phyloP scores from a whole-genome alignment of 306 rosid species.

The Castanea sativa region DNA sequence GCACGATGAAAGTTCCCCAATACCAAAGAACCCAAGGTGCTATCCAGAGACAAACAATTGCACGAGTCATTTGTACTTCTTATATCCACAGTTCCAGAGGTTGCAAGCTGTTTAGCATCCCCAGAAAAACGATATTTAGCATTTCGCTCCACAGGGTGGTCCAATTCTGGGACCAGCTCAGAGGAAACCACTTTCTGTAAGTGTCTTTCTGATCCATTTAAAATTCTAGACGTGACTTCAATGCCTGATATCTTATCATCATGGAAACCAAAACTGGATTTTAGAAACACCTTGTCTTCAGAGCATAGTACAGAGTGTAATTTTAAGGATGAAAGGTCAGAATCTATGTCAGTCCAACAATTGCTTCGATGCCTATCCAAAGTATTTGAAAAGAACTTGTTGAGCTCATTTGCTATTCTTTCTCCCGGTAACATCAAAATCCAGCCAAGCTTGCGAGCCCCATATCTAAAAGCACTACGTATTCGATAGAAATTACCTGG shows the following conservation, averaged over 20 bases:
- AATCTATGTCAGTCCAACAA: constrained; percentile 38
- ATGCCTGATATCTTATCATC: constrained; percentile 26
- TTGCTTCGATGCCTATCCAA: constrained; percentile 59
- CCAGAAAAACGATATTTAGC: constrained; percentile 14
- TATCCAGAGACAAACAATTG: constrained; percentile 12
- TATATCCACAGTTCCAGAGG: constrained; percentile 25
- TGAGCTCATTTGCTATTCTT: constrained; percentile 60
- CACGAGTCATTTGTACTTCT: constrained; percentile 23
- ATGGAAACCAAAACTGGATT: constrained; percentile 22
- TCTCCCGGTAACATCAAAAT: constrained; percentile 63
- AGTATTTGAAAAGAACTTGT: constrained; percentile 60
- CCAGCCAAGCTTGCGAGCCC: constrained; percentile 83
- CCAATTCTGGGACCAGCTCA: constrained; percentile 18
- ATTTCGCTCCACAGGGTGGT: constrained; percentile 22
- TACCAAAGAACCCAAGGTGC: not conserved
- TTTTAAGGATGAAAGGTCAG: constrained; percentile 8
- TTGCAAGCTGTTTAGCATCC: constrained; percentile 24
- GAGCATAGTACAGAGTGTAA: not conserved
- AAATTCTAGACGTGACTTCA: constrained; percentile 23
- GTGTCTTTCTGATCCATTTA: constrained; percentile 27
- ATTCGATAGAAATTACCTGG: constrained; percentile 80
- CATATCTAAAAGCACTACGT: constrained; percentile 83
- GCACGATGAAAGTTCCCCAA: not conserved
- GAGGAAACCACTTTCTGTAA: constrained; percentile 23
- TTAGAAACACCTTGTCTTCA: constrained; percentile 29